Base-by-base conservation (phyloP, 352 stramenopile species). In the Thraustochytrium striatum region DNA sequence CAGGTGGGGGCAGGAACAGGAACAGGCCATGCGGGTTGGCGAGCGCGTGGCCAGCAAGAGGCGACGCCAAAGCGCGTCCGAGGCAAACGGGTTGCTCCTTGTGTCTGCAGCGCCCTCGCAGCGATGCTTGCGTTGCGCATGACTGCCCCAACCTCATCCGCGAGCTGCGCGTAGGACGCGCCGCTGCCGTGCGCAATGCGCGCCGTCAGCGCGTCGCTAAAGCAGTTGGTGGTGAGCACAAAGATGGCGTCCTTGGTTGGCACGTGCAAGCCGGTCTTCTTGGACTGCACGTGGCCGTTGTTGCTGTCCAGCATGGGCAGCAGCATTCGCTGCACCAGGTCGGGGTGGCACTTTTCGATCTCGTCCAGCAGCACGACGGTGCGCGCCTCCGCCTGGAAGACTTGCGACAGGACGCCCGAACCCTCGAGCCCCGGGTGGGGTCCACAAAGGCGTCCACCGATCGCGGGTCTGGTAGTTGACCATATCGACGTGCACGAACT, bases 401-500 rank as follows among this genome's bases (percentile, higher is more conserved):
- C 11, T 5, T 75, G 16, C 1, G 70, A 30, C 16, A 80, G 25
- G 21, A 80, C 19, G 25, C 70, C 70, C 9, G 55, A 32, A 13
- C 70, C 70, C 1, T 72, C 13, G 16, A 80, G 36, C 5, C 70
- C 70, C 16, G 70, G 70, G 3, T 25, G 30, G 0, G 70, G 70
- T 80, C 70, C 1, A 80, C 70, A 81, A 80, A 80, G 38, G 57
- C 70, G 50, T 80, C 70, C 30, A 80, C 47, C 0, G 53, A 57
- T 8, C 70, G 55, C 47, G 79, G 57, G 41, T 80, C 58, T 80
- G 70, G 28, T 80, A 80, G 36, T 80, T 80, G 52, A 69, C 70
- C 70, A 80, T 80, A 32, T 80, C 70, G 13, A 80, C 39, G 5
- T 80, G 21, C 41, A 72, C 28, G 47, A 80, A 78, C 0, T 19